Evolutionary conservation across 768 basidiomycete genomes (phyloP).

Genomic region (Cytidiella melzeri): DNA sequence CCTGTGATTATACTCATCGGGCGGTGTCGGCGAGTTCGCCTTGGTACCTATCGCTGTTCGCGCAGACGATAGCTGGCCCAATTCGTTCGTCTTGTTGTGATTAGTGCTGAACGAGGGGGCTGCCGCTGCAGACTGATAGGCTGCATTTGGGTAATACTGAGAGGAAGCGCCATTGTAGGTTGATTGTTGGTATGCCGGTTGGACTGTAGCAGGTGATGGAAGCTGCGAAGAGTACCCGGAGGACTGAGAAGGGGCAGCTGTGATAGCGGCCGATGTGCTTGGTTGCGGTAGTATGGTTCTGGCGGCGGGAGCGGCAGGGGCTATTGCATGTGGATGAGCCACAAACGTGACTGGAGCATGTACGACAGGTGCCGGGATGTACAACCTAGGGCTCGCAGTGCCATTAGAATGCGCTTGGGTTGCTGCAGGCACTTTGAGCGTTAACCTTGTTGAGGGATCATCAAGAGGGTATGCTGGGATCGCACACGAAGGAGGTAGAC

Average conservation of each 20-base stretch:
- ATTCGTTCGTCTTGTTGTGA: too few relatives aligned
- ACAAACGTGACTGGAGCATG: slow-evolving; percentile 3
- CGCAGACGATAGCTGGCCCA: too few relatives aligned
- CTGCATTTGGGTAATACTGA: not conserved
- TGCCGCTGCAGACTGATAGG: not conserved
- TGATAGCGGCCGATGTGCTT: not conserved
- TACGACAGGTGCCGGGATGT: not conserved
- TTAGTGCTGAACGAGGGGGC: slow-evolving; percentile 15
- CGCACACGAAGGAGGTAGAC: slow-evolving; percentile 62
- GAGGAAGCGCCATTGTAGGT: slow-evolving; percentile 9
- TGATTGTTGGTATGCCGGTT: not conserved
- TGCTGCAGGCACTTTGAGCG: slow-evolving; percentile 55
- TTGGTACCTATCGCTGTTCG: too few relatives aligned
- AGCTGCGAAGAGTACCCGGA: not conserved
- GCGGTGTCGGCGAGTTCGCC: slow-evolving; percentile 16
- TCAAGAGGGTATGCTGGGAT: slow-evolving; percentile 47
- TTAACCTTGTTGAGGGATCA: slow-evolving; percentile 59
- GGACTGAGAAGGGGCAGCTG: slow-evolving; percentile 5
- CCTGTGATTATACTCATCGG: slow-evolving; percentile 8
- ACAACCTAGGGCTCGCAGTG: slow-evolving; percentile 1
- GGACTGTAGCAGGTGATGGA: not conserved
- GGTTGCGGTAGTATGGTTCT: not conserved
- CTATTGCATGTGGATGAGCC: slow-evolving; percentile 2
- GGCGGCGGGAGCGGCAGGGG: slow-evolving; percentile 2
- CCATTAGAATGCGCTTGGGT: slow-evolving; percentile 26